Evolutionary conservation across 1,284 basidiomycete genomes (phyloP), one percentile per base, ranked within the genome.

Genomic region (Ustilago loliicola): DNA sequence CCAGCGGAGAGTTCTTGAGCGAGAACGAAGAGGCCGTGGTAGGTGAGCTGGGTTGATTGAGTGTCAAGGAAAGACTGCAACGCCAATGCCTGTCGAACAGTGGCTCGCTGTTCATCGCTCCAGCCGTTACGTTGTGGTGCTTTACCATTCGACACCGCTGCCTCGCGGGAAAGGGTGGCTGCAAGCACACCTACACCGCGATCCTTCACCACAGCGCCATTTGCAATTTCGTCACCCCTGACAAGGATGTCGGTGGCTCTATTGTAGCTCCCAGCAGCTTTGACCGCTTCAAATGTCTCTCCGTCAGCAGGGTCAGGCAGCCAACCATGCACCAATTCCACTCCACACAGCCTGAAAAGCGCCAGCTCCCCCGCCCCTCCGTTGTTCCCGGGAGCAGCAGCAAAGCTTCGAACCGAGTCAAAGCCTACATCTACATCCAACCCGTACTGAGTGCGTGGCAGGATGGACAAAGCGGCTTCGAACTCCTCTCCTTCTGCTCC

Each of bases 241-340:
- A 91, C 94, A 56, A 95, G 91, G 23, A 91, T 86, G 58, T 90
- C 91, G 1, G 93, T 90, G 0, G 93, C 91, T 19, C 87, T 89
- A 61, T 88, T 87, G 73, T 88, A 88, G 76, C 87, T 86, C 52
- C 79, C 77, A 88, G 88, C 15, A 88, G 87, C 36, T 88, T 84
- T 48, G 9, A 95, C 85, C 0, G 90, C 90, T 1, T 83, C 80
- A 27, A 90, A 90, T 0, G 82, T 83, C 80, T 93, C 92, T 0
- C 88, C 85, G 56, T 91, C 91, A 0, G 89, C 89, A 0, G 92
- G 91, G 80, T 96, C 93, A 9, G 92, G 92, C n/a, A 96, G 89
- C 95, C 95, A 96, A 1, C 95, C 95, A 77, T 96, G 94, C 0
- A 95, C 91, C 54, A 96, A 91, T 15, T 90, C 88, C 53, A 96